Percentiles rank a stretch among this genome's conserved stretches.
Conservation (phyloP, 2,329 filamentous ascomycete genomes). For the Fusarium sacchari region DNA sequence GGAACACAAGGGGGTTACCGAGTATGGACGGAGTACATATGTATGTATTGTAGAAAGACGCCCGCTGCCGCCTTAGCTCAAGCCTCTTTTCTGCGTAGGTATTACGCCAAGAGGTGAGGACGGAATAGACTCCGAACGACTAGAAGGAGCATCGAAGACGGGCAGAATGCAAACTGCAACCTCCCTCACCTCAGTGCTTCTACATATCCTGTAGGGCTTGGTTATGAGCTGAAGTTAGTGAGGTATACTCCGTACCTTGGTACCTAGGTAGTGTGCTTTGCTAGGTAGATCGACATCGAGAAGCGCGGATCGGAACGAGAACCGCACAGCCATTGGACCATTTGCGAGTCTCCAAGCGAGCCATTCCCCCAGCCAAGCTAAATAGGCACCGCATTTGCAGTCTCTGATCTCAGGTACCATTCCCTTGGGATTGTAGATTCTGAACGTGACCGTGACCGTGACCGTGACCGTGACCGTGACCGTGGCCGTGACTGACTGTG, state of each 20-base stretch:
- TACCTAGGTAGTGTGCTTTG: no score
- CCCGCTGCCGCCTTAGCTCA: constrained; percentile 6
- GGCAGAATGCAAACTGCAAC: neutral
- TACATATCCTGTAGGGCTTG: neutral
- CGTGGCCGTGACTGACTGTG: neutral
- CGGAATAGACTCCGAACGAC: constrained; percentile 24
- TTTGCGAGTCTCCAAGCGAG: constrained; percentile 2
- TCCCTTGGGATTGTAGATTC: neutral
- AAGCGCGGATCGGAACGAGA: constrained; percentile 16
- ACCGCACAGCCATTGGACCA: neutral
- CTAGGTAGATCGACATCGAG: constrained; percentile 26
- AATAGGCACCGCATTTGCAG: neutral
- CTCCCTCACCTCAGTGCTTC: neutral
- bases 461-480: neutral
- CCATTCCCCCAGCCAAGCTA: neutral
- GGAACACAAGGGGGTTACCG: neutral
- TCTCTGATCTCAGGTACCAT: neutral
- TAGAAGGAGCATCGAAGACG: constrained; percentile 12
- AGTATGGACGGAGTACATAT: no score
- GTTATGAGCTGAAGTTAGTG: neutral
- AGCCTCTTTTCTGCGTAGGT: constrained; percentile 7
- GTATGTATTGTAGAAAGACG: neutral
- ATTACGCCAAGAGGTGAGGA: constrained; percentile 7
- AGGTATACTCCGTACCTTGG: no score
- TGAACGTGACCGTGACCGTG: no score